Percentiles rank a stretch among this genome's conserved stretches.
phyloP scores from a whole-genome alignment of 1,284 basidiomycete genomes.

The Ceratobasidium papillatum region DNA sequence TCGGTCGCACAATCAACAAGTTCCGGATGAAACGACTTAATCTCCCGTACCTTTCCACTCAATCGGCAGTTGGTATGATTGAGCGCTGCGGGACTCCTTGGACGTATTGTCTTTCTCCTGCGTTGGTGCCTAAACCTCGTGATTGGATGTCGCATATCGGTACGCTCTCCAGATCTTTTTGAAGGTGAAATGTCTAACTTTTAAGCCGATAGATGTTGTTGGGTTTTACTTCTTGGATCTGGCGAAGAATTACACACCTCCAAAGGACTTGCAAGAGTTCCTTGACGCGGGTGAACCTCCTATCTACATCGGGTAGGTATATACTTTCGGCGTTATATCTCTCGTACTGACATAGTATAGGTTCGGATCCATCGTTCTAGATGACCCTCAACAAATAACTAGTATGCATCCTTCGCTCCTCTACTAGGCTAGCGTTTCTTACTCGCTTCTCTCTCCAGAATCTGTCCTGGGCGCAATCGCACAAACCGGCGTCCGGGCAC shows the following conservation, averaged over 20 bases:
- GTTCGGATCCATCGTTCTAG: constrained; percentile 70
- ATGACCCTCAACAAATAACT: constrained; percentile 65
- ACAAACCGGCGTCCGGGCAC: constrained; percentile 63
- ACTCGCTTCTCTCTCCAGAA: constrained; percentile 43
- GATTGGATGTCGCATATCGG: constrained; percentile 71
- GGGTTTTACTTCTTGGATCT: constrained; percentile 70
- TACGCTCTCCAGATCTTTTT: constrained; percentile 45
- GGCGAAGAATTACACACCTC: constrained; percentile 59
- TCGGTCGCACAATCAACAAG: constrained; percentile 67
- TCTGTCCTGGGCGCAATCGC: constrained; percentile 65
- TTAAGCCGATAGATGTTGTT: constrained; percentile 59
- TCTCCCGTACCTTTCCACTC: constrained; percentile 59
- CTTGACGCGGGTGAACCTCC: constrained; percentile 62
- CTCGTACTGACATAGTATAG: constrained; percentile 49
- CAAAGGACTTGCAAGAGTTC: constrained; percentile 59
- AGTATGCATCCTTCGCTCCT: constrained; percentile 48
- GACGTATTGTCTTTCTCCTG: constrained; percentile 74
- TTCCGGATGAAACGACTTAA: constrained; percentile 65
- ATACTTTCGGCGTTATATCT: neutral
- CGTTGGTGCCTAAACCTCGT: constrained; percentile 67
- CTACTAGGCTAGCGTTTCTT: neutral
- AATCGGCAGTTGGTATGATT: constrained; percentile 62
- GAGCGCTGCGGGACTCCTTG: constrained; percentile 69
- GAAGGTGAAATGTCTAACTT: neutral
- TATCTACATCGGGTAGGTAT: constrained; percentile 64